A percentile compares a stretch with the other conserved stretches of the same genome.
Conservation (phyloP, 2,329 filamentous ascomycete species). For the Ophiostoma perfectum region DNA sequence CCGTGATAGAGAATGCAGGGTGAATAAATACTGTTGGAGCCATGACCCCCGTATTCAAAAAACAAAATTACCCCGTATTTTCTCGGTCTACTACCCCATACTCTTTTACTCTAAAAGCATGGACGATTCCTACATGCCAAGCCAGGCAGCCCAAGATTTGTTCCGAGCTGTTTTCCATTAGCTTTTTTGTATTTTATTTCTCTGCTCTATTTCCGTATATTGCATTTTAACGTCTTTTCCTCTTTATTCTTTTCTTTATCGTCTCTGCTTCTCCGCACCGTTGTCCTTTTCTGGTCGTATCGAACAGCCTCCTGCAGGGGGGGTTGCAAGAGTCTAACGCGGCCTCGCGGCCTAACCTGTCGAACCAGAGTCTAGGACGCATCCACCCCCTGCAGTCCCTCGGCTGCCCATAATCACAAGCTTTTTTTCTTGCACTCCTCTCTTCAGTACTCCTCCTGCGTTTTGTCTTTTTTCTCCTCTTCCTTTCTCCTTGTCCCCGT, state of each 20-base stretch:
- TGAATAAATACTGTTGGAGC: background rate
- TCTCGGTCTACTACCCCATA: background rate
- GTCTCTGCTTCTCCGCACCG: constrained; percentile 1
- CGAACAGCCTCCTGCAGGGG: too few relatives aligned
- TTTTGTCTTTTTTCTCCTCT: too few relatives aligned
- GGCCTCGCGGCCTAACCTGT: too few relatives aligned
- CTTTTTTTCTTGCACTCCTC: background rate
- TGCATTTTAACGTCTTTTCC: background rate
- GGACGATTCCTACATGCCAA: background rate
- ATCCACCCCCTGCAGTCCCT: background rate
- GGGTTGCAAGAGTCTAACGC: background rate
- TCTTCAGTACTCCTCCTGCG: too few relatives aligned
- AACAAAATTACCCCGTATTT: constrained; percentile 1
- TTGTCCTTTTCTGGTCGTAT: background rate
- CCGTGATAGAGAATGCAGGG: background rate
- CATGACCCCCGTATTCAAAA: background rate
- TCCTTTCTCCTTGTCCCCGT: background rate
- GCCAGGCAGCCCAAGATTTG: background rate
- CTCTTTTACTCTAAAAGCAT: background rate
- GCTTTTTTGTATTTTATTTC: background rate
- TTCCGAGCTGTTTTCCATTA: background rate
- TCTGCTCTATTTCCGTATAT: too few relatives aligned
- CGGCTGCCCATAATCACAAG: constrained; percentile 6
- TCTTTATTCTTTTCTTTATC: background rate
- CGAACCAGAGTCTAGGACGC: background rate